Evolutionary conservation across 192 early-diverging fungal genomes (phyloP).

Genomic region (Neocallimastix lanati): DNA sequence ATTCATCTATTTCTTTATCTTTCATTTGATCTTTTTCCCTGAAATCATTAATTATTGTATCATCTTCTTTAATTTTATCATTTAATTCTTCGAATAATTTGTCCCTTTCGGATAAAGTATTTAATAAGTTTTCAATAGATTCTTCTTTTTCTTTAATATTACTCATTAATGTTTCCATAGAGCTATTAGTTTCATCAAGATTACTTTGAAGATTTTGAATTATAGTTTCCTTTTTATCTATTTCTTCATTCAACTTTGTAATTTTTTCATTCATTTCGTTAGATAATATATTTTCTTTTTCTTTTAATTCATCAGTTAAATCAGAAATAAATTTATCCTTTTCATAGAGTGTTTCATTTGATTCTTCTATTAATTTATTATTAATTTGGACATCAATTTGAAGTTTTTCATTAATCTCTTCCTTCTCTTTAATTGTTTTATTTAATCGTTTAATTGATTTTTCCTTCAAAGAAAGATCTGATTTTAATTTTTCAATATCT

Average conservation of each 20-base stretch:
- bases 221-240: neutral
- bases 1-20: neutral
- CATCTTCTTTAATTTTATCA: neutral
- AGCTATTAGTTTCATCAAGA: neutral
- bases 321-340: neutral
- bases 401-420: neutral
- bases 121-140: neutral
- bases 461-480: neutral
- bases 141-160: neutral
- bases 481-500: neutral
- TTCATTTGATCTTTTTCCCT: neutral
- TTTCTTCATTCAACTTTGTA: neutral
- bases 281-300: neutral
- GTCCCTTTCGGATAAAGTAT: neutral
- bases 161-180: neutral
- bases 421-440: neutral
- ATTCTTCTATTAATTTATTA: neutral
- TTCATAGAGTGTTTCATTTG: neutral
- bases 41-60: neutral
- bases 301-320: neutral
- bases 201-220: neutral
- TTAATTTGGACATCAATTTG: neutral
- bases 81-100: neutral
- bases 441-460: neutral
- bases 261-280: neutral